Base-by-base conservation (phyloP, 352 stramenopile species). In the Halophytophthora polymorphica region DNA sequence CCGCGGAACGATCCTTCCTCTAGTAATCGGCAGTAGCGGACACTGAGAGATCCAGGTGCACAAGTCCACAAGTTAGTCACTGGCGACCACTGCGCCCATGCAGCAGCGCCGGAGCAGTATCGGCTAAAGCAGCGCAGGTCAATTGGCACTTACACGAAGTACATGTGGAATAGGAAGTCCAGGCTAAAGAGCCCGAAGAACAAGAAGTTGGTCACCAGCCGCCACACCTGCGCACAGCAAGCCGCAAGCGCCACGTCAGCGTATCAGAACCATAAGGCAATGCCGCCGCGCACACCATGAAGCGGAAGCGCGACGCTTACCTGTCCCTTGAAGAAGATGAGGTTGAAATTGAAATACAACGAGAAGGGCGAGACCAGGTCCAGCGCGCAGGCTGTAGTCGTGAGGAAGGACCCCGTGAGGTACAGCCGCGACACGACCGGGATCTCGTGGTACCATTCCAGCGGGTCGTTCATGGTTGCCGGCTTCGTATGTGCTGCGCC, bases 101-200 rank as follows among this genome's bases (percentile, higher is more conserved):
- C 15, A 56, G 14, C 33, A 33, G 21, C 17, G 50, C 15, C 17
- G n/a, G 17, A n/a, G 22, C 18, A 52, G 14, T 2, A 33, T 17
- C 11, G n/a, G 5, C 23, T 64, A 62, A 50, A 53, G 64, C 33
- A 89, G n/a, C n/a, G n/a, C n/a, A n/a, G n/a, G n/a, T n/a, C n/a
- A n/a, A n/a, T n/a, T n/a, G 73, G 29, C 34, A 59, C 66, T 33
- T 80, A 95, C 85, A 99, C 84, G 74, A 99, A 99, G 78, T 99
- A 99, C 96, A 99, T 99, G 79, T 99, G 96, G 73, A 99, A 99
- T 36, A 99, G 70, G 69, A 99, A 99, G 60, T 99, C 96, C 36
- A 99, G 81, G 43, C 91, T 98, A 56, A 99, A 99, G 46, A 97
- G 87, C 17, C 97, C 97, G 72, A 99, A 99, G 84, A 99, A 99